Evolutionary conservation across 306 rosid species (phyloP), one percentile per base, ranked within the genome.

Genomic region (Gillenia trifoliata): DNA sequence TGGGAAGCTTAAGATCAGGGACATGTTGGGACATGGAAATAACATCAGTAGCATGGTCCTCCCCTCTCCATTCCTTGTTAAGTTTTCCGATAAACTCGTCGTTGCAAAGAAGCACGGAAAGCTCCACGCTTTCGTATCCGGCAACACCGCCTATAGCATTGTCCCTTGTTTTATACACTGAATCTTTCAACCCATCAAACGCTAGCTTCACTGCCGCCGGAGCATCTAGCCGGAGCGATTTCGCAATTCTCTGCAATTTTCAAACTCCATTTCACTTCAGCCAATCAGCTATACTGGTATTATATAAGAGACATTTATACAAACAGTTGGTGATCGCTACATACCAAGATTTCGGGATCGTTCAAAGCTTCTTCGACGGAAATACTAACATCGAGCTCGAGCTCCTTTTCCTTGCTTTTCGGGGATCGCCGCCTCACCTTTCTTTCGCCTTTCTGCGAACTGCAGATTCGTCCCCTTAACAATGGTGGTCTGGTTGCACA

Each of bases 61-160:
- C 96, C 50, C 82, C 90, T 85, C 98, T 87, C 98, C 96, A 94
- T 76, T 94, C 98, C 75, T 86, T 91, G 66, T 94, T 94, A 64
- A 88, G 93, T 79, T 91, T 90, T 17, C 79, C 75, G 57, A 93
- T 93, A 83, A 94, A 88, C 30, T 85, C 86, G 30, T 94, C 95
- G 23, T 94, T 87, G 76, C 93, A 91, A 64, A 94, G 90, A 79
- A 94, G 89, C 82, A 91, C 83, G 1, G 90, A 87, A 79, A 94
- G 67, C 87, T 94, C 97, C 43, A 83, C 90, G 71, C 90, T 88
- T 59, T 91, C 86, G 50, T 84, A 93, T 49, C 86, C 86, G 29
- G 89, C 98, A 75, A 89, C 88, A 77, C 88, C 90, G 63, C 65
- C 71, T 66, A 93, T 85, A 31, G 92, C 79, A 75, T 81, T 34